These are phyloP conservation scores for Hansenula sp. DNA, from an alignment of 1,139 yeast genomes.

Conservation along the genomic window DNA sequence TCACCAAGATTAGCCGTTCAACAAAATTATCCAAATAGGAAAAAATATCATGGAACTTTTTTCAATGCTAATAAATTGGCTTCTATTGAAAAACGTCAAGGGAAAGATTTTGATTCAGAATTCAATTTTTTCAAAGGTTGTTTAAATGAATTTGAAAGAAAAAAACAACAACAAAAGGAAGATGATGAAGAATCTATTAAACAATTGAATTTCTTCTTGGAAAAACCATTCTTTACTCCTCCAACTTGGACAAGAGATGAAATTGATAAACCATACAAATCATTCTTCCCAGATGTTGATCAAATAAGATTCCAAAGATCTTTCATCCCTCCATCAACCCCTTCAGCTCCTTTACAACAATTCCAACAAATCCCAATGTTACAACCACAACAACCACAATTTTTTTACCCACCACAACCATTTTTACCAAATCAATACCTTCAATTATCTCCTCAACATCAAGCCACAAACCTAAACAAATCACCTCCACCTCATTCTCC, in stretches of 20 bases:
- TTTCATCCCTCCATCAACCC: not conserved
- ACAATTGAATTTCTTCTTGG: constrained; percentile 36
- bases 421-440: constrained; percentile 5
- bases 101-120: constrained; percentile 36
- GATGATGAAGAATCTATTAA: not conserved
- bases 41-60: constrained; percentile 13
- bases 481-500: not conserved
- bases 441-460: constrained; percentile 3
- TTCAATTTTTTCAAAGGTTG: constrained; percentile 42
- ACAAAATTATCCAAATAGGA: constrained; percentile 43
- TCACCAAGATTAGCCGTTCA: constrained; percentile 24
- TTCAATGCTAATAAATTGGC: constrained; percentile 16
- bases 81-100: constrained; percentile 7
- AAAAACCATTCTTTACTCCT: constrained; percentile 67
- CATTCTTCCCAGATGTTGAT: constrained; percentile 17
- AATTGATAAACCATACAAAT: constrained; percentile 37
- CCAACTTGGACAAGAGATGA: constrained; percentile 75
- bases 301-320: constrained; percentile 5
- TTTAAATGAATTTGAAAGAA: constrained; percentile 20
- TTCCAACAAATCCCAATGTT: constrained; percentile 2
- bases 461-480: not conserved
- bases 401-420: constrained; percentile 9
- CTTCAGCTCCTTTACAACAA: not conserved
- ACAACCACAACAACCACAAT: constrained; percentile 6
- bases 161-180: not conserved